Conservation (phyloP, 306 rosid genomes). For the Dalbergia oliveri region DNA sequence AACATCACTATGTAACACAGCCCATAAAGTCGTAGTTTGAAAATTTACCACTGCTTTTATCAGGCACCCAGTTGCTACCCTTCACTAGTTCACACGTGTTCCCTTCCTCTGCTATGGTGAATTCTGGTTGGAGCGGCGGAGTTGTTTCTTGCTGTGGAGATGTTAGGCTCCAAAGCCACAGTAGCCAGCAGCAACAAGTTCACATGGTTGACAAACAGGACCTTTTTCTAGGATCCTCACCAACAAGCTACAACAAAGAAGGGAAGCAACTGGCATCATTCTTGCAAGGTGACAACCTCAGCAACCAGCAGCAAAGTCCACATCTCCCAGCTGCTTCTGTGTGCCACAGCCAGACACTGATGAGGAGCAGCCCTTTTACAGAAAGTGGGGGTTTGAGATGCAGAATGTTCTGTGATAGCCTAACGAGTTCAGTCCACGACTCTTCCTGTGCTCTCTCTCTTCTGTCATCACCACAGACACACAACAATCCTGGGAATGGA, state of each 20-base stretch:
- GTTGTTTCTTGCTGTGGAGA: slow-evolving; percentile 58
- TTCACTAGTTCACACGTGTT: slow-evolving; percentile 69
- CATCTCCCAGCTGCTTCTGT: slow-evolving; percentile 47
- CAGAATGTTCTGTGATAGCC: slow-evolving; percentile 59
- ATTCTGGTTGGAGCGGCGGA: slow-evolving; percentile 66
- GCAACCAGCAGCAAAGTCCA: slow-evolving; percentile 46
- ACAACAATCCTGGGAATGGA: slow-evolving; percentile 65
- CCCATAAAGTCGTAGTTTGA: not conserved
- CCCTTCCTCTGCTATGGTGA: slow-evolving; percentile 61
- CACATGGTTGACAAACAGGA: slow-evolving; percentile 60
- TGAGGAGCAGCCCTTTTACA: slow-evolving; percentile 53
- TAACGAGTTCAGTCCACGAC: slow-evolving; percentile 55
- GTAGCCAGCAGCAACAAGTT: slow-evolving; percentile 49
- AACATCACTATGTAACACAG: too few species aligned
- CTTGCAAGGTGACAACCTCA: slow-evolving; percentile 53
- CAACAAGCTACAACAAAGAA: slow-evolving; percentile 46
- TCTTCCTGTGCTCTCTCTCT: slow-evolving; percentile 99
- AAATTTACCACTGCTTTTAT: not conserved
- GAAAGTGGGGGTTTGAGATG: slow-evolving; percentile 55
- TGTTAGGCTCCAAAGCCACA: slow-evolving; percentile 56
- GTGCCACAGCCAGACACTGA: slow-evolving; percentile 44
- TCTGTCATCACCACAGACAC: slow-evolving; percentile 93
- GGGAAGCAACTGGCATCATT: slow-evolving; percentile 59
- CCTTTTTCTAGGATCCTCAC: slow-evolving; percentile 63
- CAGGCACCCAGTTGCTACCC: slow-evolving; percentile 81